A percentile compares a stretch with the other conserved stretches of the same genome.
These are phyloP conservation scores for Candida krabiensis DNA, from an alignment of 805 yeast genomes.

Conservation along the genomic window DNA sequence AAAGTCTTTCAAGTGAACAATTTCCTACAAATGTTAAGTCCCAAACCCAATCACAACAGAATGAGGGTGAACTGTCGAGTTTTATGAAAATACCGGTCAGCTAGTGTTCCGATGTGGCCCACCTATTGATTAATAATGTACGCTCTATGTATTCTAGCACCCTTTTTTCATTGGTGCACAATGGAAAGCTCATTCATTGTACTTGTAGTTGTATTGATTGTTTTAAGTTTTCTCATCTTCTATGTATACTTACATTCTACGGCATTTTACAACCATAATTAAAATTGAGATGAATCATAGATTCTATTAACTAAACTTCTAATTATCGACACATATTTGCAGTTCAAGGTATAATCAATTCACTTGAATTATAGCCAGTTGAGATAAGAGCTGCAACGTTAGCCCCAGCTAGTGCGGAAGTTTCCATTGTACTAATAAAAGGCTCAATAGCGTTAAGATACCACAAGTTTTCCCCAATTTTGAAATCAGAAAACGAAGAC, in stretches of 20 bases:
- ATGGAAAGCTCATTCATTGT: not conserved
- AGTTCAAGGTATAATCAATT: slow-evolving; percentile 19
- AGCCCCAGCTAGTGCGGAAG: slow-evolving; percentile 49
- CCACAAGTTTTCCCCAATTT: slow-evolving; percentile 31
- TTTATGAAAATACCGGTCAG: slow-evolving; percentile 2
- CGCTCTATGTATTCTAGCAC: no score
- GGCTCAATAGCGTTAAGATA: slow-evolving; percentile 46
- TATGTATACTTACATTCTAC: not conserved
- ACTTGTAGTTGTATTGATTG: not conserved
- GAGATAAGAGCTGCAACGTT: slow-evolving; percentile 46
- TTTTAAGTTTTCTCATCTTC: not conserved
- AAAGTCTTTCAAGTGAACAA: not conserved
- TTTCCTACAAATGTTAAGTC: not conserved
- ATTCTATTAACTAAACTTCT: not conserved
- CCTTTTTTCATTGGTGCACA: no score
- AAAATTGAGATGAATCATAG: not conserved
- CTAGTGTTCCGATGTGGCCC: no score
- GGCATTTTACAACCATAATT: no score
- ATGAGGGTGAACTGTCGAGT: slow-evolving; percentile 1
- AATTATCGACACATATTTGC: not conserved
- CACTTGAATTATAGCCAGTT: slow-evolving; percentile 27
- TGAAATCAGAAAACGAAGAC: slow-evolving; percentile 21
- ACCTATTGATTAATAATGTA: no score
- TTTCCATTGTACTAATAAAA: slow-evolving; percentile 53
- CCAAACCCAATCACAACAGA: not conserved